Percentiles rank a stretch among this genome's conserved stretches.
Conservation (phyloP, 352 stramenopile genomes). For the Pythium phragmiticola region DNA sequence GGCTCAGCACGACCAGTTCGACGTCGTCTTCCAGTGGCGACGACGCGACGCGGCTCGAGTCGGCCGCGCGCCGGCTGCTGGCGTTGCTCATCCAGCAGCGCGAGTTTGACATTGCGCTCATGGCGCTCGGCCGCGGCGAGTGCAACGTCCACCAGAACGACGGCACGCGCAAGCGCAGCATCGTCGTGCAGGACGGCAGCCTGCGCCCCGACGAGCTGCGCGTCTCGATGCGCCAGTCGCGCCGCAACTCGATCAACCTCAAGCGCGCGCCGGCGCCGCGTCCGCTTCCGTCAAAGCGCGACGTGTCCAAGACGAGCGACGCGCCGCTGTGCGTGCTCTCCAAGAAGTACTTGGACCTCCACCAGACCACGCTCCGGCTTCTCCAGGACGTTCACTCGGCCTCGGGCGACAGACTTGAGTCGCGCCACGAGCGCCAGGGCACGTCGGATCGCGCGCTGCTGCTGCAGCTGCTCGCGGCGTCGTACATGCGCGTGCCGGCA, state of each 20-base stretch:
- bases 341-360: conserved; percentile 57
- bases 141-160: conserved; percentile 44
- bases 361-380: conserved; percentile 60
- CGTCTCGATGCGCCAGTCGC: conserved; percentile 26
- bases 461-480: conserved; percentile 49
- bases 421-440: conserved; percentile 9
- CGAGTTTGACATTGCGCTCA: conserved; percentile 59
- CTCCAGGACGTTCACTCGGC: conserved; percentile 35
- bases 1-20: conserved; percentile 21
- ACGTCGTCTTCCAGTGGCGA: conserved; percentile 20
- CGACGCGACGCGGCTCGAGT: conserved; percentile 36
- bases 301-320: conserved; percentile 22
- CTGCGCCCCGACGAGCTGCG: conserved; percentile 12
- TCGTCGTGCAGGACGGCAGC: conserved; percentile 9
- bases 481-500: conserved; percentile 56
- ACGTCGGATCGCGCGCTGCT: conserved; percentile 22
- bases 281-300: conserved; percentile 25
- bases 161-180: conserved; percentile 21
- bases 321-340: conserved; percentile 45
- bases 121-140: conserved; percentile 45
- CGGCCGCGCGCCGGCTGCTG: conserved; percentile 37
- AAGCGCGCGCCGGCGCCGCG: conserved; percentile 12
- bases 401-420: conserved; percentile 26
- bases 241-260: conserved; percentile 26
- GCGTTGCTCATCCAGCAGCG: conserved; percentile 43